Evolutionary conservation across 176 grass and related monocot species (phyloP).

Genomic region (Eleusine coracana): DNA sequence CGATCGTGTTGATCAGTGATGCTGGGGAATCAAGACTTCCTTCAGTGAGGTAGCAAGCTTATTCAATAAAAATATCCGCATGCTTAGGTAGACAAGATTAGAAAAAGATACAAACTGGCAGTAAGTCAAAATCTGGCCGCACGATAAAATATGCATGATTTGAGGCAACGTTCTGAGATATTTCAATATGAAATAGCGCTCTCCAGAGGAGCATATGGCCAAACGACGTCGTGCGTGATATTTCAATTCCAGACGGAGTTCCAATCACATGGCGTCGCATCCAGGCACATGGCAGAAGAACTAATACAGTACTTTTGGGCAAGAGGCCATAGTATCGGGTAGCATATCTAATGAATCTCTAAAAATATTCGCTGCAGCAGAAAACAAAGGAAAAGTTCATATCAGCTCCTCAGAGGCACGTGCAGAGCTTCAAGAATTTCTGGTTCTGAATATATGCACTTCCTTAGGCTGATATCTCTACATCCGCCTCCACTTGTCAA

Average conservation of each 20-base stretch:
- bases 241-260: constrained; percentile 33
- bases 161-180: constrained; percentile 14
- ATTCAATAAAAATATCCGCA: constrained; percentile 12
- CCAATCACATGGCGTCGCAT: constrained; percentile 40
- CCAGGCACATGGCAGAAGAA: constrained; percentile 46
- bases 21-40: background rate
- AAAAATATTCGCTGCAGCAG: constrained; percentile 29
- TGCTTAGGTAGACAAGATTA: constrained; percentile 1
- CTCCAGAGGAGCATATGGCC: constrained; percentile 30
- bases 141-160: background rate
- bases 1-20: background rate
- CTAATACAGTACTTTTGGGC: constrained; percentile 16
- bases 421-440: background rate
- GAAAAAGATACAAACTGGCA: constrained; percentile 2
- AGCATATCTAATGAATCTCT: constrained; percentile 36
- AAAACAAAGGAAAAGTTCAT: constrained; percentile 4
- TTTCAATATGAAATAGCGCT: constrained; percentile 35
- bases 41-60: constrained; percentile 5
- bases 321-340: constrained; percentile 21
- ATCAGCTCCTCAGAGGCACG: constrained; percentile 8
- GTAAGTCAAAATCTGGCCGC: constrained; percentile 3
- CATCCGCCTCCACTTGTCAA: constrained; percentile 85
- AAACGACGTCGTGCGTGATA: constrained; percentile 14
- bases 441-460: background rate
- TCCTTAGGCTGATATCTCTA: constrained; percentile 22